Evolutionary conservation across 257 asterid species (phyloP), one percentile per base, ranked within the genome.

Genomic region (Lycium ferocissimum): DNA sequence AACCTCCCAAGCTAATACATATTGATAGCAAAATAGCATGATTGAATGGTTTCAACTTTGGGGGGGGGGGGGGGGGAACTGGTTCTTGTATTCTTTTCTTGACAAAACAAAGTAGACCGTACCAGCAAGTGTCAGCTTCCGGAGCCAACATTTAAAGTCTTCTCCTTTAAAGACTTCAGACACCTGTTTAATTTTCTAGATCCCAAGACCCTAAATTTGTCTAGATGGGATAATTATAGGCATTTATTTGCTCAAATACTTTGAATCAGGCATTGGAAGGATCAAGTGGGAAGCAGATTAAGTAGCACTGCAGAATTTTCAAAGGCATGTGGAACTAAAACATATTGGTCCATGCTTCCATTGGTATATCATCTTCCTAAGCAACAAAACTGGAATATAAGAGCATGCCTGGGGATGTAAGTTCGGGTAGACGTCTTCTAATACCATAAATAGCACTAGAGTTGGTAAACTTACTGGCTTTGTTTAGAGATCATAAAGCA

Each of bases 311-410:
- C 54, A 45, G 58, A 14, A 45, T 72, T 71, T 33, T 17, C 37
- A 45, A 72, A 72, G 53, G 58, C 37, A 72, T 10, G 11, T 37
- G 76, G 76, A 37, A 37, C 51, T 69, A 69, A 33, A 69, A 69
- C 76, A 35, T 37, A 69, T 37, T 37, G 22, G 45, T 15, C 8
- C 51, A 18, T 69, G 38, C 22, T 66, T 4, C 11, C 45, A 33
- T 66, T 33, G 73, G 73, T 26, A 66, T 66, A 63, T 58, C 26
- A 6, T 63, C 70, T 63, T 35, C 73, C 73, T 66, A 15, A 66
- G 38, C 40, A 66, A 15, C 14, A 66, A 33, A 66, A 66, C 45
- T 1, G 10, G 56, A 51, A 51, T 51, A 15, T 15, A 43, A 69
- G 6, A 69, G 51, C 22, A 8, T 69, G 76, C 49, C 22, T 10